phyloP scores from a whole-genome alignment of 1,139 yeast species.

The Nakaseomyces delphensis region DNA sequence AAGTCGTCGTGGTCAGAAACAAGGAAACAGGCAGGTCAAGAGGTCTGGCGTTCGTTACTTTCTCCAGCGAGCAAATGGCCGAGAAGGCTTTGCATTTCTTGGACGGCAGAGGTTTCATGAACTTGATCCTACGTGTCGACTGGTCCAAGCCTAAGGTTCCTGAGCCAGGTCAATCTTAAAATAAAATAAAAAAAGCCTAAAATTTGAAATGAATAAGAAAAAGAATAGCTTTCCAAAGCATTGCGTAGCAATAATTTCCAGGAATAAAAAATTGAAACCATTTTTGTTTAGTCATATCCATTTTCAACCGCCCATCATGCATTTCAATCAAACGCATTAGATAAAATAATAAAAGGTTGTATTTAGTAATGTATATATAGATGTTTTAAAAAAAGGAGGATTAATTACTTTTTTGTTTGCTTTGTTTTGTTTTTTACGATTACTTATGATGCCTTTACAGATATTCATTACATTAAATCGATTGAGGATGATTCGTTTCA shows the following conservation, averaged over 20 bases:
- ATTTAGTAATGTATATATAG: constrained; percentile 2
- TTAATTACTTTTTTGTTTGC: not conserved
- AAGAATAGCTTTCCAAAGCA: too few species aligned
- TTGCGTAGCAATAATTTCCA: too few species aligned
- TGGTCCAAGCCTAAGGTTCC: constrained; percentile 39
- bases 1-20: constrained; percentile 81
- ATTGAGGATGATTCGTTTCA: constrained; percentile 4
- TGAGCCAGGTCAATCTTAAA: not conserved
- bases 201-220: not conserved
- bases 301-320: too few species aligned
- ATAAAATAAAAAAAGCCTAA: not conserved
- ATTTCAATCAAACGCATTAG: too few species aligned
- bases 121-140: constrained; percentile 76
- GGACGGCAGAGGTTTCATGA: constrained; percentile 89
- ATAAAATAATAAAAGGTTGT: too few species aligned
- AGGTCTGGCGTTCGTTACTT: constrained; percentile 96
- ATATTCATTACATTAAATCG: too few species aligned
- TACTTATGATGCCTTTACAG: too few species aligned
- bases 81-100: constrained; percentile 68
- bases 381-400: not conserved
- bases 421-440: too few species aligned
- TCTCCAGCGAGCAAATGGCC: constrained; percentile 60
- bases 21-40: constrained; percentile 90
- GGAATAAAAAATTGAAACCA: too few species aligned
- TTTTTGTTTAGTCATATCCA: too few species aligned